Base-by-base conservation (phyloP, 768 basidiomycete genomes). In the Tylopilus cervinicoccineus region DNA sequence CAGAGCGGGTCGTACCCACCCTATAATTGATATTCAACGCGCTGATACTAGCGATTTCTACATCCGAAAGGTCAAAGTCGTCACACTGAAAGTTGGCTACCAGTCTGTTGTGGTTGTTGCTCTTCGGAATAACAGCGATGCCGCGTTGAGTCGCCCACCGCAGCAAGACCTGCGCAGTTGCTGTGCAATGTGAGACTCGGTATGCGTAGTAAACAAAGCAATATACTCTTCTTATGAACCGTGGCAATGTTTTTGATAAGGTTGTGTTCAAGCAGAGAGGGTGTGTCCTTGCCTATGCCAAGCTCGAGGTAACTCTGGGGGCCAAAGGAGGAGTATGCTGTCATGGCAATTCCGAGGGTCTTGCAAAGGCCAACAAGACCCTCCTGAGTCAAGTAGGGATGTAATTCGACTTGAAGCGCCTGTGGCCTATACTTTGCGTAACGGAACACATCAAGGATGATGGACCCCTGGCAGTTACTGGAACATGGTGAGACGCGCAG, bases 91-190 rank as follows among this genome's bases (percentile, higher is more conserved):
- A 55, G 70, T 81, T 81, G 53, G 70, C 56, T 17, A 59, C 56
- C 48, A 76, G 55, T 43, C 76, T 72, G 8, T 61, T 51, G 4
- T 52, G 43, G 54, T 72, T 57, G 62, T 79, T 80, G 42, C 75
- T 78, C 73, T 92, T 92, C 38, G 88, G 88, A 52, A 92, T 78
- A 38, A 90, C 81, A 28, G 83, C 81, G 50, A 89, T 74, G 10
- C 78, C 81, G 31, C 80, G 81, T 59, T 88, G 85, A 13, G 83
- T 85, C 2, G 86, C 80, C 88, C 88, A 92, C 55, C 86, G 77
- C 45, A 92, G 76, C 32, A 90, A 68, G 20, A 90, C 78, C 64
- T 90, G 86, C 7, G 86, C 85, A 17, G 66, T 51, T 22, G 67
- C 69, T 54, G 43, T 45, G 48, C 47, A 14, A 50, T 33, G 19